Evolutionary conservation across 1,139 yeast species (phyloP).

Genomic region (Geotrichum fermentans): DNA sequence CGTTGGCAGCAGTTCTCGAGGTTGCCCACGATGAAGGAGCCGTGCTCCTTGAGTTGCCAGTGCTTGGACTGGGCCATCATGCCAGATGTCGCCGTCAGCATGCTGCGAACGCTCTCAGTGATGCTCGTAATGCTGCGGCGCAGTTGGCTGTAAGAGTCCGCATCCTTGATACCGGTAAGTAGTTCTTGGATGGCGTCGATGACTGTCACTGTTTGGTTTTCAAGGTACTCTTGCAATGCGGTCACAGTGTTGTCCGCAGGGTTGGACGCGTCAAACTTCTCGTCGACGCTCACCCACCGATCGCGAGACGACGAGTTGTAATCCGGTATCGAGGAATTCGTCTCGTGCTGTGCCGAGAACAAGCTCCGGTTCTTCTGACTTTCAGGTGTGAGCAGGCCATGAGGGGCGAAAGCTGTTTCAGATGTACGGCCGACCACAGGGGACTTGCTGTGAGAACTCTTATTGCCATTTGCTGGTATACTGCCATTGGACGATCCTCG

Average conservation of each 20-base stretch:
- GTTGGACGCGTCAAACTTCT: slow-evolving; percentile 66
- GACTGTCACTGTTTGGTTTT: slow-evolving; percentile 90
- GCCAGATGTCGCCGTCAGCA: slow-evolving; percentile 85
- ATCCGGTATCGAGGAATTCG: too few species aligned
- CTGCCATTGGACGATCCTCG: not conserved
- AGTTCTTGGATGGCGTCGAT: slow-evolving; percentile 84
- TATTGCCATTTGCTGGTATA: not conserved
- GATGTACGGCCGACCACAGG: too few species aligned
- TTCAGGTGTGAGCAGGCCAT: not conserved
- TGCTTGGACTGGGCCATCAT: slow-evolving; percentile 88
- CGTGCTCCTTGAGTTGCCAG: slow-evolving; percentile 73
- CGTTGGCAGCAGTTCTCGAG: slow-evolving; percentile 81
- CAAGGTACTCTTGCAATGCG: slow-evolving; percentile 78
- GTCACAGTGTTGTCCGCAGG: slow-evolving; percentile 78
- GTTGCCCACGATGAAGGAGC: slow-evolving; percentile 82
- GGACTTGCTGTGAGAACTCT: not conserved
- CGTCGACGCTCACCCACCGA: too few species aligned
- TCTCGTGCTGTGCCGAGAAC: not conserved
- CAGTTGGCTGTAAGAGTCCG: slow-evolving; percentile 70
- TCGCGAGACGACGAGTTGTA: not conserved
- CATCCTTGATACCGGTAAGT: slow-evolving; percentile 45
- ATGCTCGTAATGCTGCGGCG: slow-evolving; percentile 70
- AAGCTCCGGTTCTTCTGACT: not conserved
- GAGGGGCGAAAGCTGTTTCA: too few species aligned
- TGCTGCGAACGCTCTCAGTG: slow-evolving; percentile 69